Evolutionary conservation across 2,329 filamentous ascomycete species (phyloP), one percentile per base, ranked within the genome.

Genomic region (Phoma sp.): DNA sequence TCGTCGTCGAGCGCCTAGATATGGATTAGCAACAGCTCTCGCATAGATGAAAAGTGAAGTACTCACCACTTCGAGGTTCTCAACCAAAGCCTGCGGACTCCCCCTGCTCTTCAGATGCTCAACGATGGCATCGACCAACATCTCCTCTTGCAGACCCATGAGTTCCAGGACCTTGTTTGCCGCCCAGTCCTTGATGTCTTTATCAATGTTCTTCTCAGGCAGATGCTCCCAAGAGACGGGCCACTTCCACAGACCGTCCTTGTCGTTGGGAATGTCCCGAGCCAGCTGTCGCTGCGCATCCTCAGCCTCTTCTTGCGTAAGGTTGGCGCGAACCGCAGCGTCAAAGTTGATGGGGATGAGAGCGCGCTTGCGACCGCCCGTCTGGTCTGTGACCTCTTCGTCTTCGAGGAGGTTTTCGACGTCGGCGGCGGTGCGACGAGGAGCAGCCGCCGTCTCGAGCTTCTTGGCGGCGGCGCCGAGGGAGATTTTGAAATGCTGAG

Each of bases 131-230:
- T 96, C 93, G 29, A 99, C 92, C 43, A 99, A 81, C 79, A 97
- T 88, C 77, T 98, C 91, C 75, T 99, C 95, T 77, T 98, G 92
- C 54, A 99, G 90, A 56, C 96, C 96, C 43, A 99, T 84, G 68
- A 95, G 96, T 76, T 99, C 95, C 57, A 99, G 89, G 65, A 98
- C 91, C 83, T 98, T 99, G 84, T 96, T 96, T 81, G 96, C 92
- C 52, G 98, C 91, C 78, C 97, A 99, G 27, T 94, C 93, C 69
- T 90, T 87, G 65, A 99, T 85, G 73, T 97, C 93, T 61, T 96
- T 90, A 57, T 86, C 85, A 56, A 98, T 86, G 37, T 95, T 84
- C 15, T 84, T 82, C 58, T 95, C 89, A 71, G 96, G 91, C 73
- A 99, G 83, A 76, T 88, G 91, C 46, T 96, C 89, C 95, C 95